These are phyloP conservation scores for Coniochaeta sp. DNA, from an alignment of 2,329 filamentous ascomycete species.

Conservation along the genomic window DNA sequence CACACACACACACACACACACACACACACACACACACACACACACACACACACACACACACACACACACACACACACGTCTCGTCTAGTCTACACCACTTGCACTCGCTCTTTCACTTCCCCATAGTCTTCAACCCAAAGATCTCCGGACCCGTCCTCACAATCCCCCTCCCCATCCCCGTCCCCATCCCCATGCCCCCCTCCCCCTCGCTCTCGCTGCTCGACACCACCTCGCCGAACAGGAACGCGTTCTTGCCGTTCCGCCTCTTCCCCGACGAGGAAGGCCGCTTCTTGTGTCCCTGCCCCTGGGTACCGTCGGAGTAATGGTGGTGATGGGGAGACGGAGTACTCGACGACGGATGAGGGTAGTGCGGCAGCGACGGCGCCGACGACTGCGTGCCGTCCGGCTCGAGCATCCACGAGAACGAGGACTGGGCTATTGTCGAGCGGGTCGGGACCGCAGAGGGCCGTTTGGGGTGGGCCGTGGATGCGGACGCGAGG, in stretches of 20 bases:
- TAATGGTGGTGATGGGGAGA: conserved; percentile 1
- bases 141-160: conserved; percentile 36
- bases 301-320: conserved; percentile 9
- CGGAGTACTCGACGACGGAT: conserved; percentile 13
- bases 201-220: conserved; percentile 19
- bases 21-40: too few species aligned
- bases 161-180: too few species aligned
- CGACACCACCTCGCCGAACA: conserved; percentile 45
- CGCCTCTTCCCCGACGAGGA: background rate
- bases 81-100: too few species aligned
- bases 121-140: conserved; percentile 47
- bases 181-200: too few species aligned
- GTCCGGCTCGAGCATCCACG: conserved; percentile 67
- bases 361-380: too few species aligned
- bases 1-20: too few species aligned
- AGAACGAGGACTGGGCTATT: conserved; percentile 67
- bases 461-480: background rate
- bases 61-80: too few species aligned
- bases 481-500: conserved; percentile 50
- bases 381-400: conserved; percentile 16
- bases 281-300: conserved; percentile 26
- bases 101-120: conserved; percentile 16
- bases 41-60: too few species aligned
- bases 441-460: conserved; percentile 53
- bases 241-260: conserved; percentile 38